Percentiles rank a stretch among this genome's conserved stretches.
phyloP scores from a whole-genome alignment of 208 protist genomes.

The Trypanosomatidae sp. region DNA sequence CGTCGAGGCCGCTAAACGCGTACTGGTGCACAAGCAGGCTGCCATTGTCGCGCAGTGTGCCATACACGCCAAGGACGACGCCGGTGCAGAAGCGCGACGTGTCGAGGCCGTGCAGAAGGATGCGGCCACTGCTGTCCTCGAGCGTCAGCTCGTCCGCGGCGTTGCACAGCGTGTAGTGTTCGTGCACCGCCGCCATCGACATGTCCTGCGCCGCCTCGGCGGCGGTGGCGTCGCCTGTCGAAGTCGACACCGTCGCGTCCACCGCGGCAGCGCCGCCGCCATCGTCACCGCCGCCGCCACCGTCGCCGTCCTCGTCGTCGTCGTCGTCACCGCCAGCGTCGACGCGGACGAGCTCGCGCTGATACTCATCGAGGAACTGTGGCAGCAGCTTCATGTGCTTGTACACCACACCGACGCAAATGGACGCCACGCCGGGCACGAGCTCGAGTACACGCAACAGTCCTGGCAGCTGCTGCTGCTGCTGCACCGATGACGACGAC shows the following conservation, averaged over 20 bases:
- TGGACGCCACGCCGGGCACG: slow-evolving; percentile 19
- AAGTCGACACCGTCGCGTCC: not conserved
- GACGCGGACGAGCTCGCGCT: slow-evolving; percentile 71
- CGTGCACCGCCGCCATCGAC: slow-evolving; percentile 11
- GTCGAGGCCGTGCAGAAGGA: slow-evolving; percentile 37
- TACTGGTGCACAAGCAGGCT: slow-evolving; percentile 45
- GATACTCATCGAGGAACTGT: slow-evolving; percentile 79
- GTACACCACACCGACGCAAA: slow-evolving; percentile 76
- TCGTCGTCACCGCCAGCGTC: slow-evolving; percentile 69
- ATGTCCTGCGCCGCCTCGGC: not conserved
- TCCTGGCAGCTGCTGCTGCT: not conserved
- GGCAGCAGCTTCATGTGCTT: slow-evolving; percentile 85
- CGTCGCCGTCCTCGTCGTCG: slow-evolving; percentile 12
- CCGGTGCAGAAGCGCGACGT: slow-evolving; percentile 59
- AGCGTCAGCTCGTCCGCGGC: slow-evolving; percentile 52
- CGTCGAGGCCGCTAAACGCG: slow-evolving; percentile 22
- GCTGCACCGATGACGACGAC: not conserved
- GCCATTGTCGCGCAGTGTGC: slow-evolving; percentile 47
- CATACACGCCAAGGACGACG: slow-evolving; percentile 59
- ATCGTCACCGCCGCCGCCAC: slow-evolving; percentile 4
- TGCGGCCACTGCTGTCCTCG: slow-evolving; percentile 74
- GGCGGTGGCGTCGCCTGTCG: not conserved
- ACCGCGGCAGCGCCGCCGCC: slow-evolving; percentile 1
- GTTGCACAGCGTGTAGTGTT: slow-evolving; percentile 36
- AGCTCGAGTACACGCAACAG: slow-evolving; percentile 52